A percentile compares a stretch with the other conserved stretches of the same genome.
Evolutionary conservation across 1,284 basidiomycete species (phyloP).

Genomic region (Pseudozyma sp.): DNA sequence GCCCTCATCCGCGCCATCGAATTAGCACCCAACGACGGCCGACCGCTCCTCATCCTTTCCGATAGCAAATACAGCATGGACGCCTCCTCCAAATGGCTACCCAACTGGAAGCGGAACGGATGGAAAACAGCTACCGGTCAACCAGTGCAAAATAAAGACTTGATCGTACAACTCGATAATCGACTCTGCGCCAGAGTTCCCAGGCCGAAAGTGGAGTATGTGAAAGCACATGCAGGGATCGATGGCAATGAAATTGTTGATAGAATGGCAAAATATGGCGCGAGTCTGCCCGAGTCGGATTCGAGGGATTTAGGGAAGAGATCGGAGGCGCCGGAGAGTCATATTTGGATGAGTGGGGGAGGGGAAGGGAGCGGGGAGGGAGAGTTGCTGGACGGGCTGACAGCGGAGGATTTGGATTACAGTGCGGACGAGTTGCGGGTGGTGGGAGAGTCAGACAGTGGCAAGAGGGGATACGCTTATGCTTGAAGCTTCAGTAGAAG

Average conservation of each 20-base stretch:
- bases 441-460: too few species aligned
- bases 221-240: slow-evolving; percentile 79
- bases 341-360: neutral
- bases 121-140: slow-evolving; percentile 73
- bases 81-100: slow-evolving; percentile 76
- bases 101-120: slow-evolving; percentile 74
- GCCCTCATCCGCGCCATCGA: slow-evolving; percentile 81
- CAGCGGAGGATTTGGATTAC: neutral
- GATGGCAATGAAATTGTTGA: slow-evolving; percentile 84
- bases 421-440: too few species aligned
- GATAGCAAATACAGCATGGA: slow-evolving; percentile 63
- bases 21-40: slow-evolving; percentile 73
- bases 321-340: slow-evolving; percentile 5
- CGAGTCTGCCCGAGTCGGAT: slow-evolving; percentile 16
- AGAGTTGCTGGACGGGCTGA: neutral
- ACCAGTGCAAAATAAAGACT: slow-evolving; percentile 76
- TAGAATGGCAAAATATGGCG: slow-evolving; percentile 51
- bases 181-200: slow-evolving; percentile 15
- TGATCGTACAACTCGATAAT: slow-evolving; percentile 75
- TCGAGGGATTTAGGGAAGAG: slow-evolving; percentile 1
- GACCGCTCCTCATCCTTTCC: slow-evolving; percentile 76
- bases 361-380: too few species aligned
- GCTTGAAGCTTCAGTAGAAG: too few species aligned
- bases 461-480: too few species aligned
- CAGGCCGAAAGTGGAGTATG: slow-evolving; percentile 73